Conservation (phyloP, 192 early-diverging fungal genomes). For the Linnemannia hyalina region DNA sequence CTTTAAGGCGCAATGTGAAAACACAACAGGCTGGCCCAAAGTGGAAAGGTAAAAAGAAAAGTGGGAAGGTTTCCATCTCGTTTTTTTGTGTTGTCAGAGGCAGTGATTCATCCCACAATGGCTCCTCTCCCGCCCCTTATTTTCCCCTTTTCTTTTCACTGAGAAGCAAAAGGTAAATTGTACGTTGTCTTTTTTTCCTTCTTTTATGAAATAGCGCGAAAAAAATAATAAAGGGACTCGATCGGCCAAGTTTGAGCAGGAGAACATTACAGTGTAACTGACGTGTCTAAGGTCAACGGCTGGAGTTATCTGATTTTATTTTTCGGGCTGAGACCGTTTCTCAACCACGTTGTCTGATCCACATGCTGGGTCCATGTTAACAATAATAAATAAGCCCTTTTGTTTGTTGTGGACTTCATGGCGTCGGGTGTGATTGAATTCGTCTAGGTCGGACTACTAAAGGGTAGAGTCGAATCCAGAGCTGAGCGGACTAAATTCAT, state of each 20-base stretch:
- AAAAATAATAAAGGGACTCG: not conserved
- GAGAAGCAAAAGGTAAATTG: not conserved
- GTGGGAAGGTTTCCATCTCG: slow-evolving; percentile 13
- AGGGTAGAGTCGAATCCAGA: not conserved
- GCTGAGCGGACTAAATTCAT: not conserved
- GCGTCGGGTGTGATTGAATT: not conserved
- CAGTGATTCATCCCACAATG: not conserved
- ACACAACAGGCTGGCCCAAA: not conserved
- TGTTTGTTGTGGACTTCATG: not conserved
- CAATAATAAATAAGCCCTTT: not conserved
- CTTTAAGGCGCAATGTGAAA: not conserved
- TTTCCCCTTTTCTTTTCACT: not conserved
- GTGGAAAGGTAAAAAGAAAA: slow-evolving; percentile 10
- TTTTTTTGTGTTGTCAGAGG: not conserved
- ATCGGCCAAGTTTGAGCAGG: not conserved
- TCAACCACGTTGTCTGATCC: not conserved
- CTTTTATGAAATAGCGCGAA: not conserved
- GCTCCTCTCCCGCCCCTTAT: not conserved
- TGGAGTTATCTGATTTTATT: not conserved
- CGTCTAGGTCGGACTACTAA: not conserved
- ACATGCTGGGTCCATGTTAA: not conserved
- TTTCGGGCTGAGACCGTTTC: not conserved
- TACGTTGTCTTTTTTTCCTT: not conserved
- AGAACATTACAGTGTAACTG: too few relatives aligned
- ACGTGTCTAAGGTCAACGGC: too few relatives aligned